These are phyloP conservation scores for Haplographium delicatum DNA, from an alignment of 495 filamentous ascomycete genomes.

Conservation along the genomic window DNA sequence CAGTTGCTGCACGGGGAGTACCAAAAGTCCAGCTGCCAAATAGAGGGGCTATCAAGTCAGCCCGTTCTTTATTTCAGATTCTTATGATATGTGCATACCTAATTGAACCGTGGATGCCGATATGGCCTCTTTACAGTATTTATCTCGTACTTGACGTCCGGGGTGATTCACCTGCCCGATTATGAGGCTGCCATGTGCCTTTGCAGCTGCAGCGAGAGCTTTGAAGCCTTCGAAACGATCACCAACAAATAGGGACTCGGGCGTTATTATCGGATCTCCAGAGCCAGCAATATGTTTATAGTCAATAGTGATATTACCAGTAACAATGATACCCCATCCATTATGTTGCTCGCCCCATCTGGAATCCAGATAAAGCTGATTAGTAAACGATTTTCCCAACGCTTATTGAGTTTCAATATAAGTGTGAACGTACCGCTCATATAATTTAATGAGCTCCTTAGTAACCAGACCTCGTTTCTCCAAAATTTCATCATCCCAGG, in stretches of 20 bases:
- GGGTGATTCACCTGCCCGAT: conserved; percentile 59
- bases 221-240: conserved; percentile 55
- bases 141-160: conserved; percentile 48
- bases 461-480: conserved; percentile 51
- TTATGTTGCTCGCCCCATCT: conserved; percentile 64
- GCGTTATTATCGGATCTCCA: conserved; percentile 54
- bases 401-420: too few relatives aligned
- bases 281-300: conserved; percentile 51
- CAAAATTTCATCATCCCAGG: conserved; percentile 47
- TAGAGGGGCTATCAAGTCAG: too few relatives aligned
- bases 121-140: conserved; percentile 50
- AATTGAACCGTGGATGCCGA: conserved; percentile 57
- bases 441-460: conserved; percentile 50
- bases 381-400: too few relatives aligned
- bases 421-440: too few relatives aligned
- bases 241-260: conserved; percentile 39
- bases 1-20: conserved; percentile 51
- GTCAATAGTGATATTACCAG: conserved; percentile 60
- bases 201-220: conserved; percentile 41
- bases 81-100: too few relatives aligned
- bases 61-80: too few relatives aligned
- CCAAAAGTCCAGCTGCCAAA: too few relatives aligned
- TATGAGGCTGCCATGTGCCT: conserved; percentile 48
- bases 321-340: conserved; percentile 50
- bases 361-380: too few relatives aligned